Percentiles rank a stretch among this genome's conserved stretches.
phyloP scores from a whole-genome alignment of 441 rosid species.

The Metrosideros polymorpha region DNA sequence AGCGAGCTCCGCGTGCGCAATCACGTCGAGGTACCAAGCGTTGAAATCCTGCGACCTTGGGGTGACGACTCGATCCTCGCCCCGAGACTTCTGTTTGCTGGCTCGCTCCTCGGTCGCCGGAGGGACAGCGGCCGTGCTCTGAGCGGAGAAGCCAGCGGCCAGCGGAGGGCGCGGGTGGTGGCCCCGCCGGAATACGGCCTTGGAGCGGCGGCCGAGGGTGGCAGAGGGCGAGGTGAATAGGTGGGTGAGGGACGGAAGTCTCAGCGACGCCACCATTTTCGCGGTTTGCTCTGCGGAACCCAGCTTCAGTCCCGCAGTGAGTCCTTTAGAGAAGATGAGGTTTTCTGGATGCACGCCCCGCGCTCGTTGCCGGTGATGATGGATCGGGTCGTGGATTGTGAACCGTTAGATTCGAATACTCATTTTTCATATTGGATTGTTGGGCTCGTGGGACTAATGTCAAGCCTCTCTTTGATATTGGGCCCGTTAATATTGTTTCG shows the following conservation, averaged over 20 bases:
- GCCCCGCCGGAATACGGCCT: slow-evolving; percentile 21
- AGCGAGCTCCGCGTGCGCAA: slow-evolving; percentile 84
- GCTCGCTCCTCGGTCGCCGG: slow-evolving; percentile 41
- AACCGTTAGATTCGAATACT: background rate
- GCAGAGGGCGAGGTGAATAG: slow-evolving; percentile 33
- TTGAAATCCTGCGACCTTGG: slow-evolving; percentile 88
- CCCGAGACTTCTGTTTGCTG: slow-evolving; percentile 16
- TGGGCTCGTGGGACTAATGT: background rate
- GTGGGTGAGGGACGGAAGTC: slow-evolving; percentile 50
- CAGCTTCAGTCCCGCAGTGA: background rate
- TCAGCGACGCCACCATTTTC: slow-evolving; percentile 45
- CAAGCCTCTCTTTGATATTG: background rate
- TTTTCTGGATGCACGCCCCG: background rate
- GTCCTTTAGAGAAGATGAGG: slow-evolving; percentile 7
- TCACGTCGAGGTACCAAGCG: slow-evolving; percentile 87
- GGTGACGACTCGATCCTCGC: slow-evolving; percentile 49
- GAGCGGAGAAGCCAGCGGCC: slow-evolving; percentile 36
- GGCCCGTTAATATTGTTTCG: background rate
- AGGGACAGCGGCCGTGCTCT: slow-evolving; percentile 38
- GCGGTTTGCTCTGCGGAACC: background rate
- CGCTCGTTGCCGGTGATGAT: background rate
- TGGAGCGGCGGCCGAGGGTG: slow-evolving; percentile 21
- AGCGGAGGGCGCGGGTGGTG: slow-evolving; percentile 1
- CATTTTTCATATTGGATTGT: background rate
- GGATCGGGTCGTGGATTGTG: background rate